Evolutionary conservation across 441 rosid species (phyloP), one percentile per base, ranked within the genome.

Genomic region (Erodium moschatum): DNA sequence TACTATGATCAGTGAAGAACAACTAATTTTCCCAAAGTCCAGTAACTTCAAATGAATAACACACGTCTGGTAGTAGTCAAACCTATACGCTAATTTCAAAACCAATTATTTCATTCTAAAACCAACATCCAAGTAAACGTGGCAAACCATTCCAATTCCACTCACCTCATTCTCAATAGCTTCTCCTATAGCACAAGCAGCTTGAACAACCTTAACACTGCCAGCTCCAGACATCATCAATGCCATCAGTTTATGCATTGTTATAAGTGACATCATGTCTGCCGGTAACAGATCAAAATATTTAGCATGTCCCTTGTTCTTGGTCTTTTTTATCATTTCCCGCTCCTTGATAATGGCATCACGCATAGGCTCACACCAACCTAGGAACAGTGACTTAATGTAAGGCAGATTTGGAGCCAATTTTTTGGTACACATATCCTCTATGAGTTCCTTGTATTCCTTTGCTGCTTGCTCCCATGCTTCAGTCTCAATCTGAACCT

Each of bases 91-190:
- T 40, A 40, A 40, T 40, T 40, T 40, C 46, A 40, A 40, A 11
- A 5, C 8, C 46, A 40, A 40, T 40, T 40, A 7, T 40, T 40
- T 40, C 46, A 11, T 40, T 40, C 46, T 11, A 40, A 50, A 50
- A 50, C 3, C 13, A 50, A 24, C 19, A 65, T 31, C 13, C 20
- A 11, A 62, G 16, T 5, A 4, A 7, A 52, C 44, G 29, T 20
- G 27, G 50, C 5, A 44, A 44, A 11, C 50, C n/a, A 44, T 44
- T 44, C 8, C 1, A 35, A 69, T 62, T 16, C 66, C 69, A 72
- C 86, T 50, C 63, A 89, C 98, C 96, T 91, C 98, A 70, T 87
- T 81, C 82, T 94, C 98, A 75, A 94, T 76, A 63, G 97, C 98
- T 74, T 94, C 98, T 27, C 98, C 98, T 0, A 94, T 83, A 69